These are phyloP conservation scores for Kwoniella bestiolae DNA, from an alignment of 768 basidiomycete genomes.

Conservation along the genomic window DNA sequence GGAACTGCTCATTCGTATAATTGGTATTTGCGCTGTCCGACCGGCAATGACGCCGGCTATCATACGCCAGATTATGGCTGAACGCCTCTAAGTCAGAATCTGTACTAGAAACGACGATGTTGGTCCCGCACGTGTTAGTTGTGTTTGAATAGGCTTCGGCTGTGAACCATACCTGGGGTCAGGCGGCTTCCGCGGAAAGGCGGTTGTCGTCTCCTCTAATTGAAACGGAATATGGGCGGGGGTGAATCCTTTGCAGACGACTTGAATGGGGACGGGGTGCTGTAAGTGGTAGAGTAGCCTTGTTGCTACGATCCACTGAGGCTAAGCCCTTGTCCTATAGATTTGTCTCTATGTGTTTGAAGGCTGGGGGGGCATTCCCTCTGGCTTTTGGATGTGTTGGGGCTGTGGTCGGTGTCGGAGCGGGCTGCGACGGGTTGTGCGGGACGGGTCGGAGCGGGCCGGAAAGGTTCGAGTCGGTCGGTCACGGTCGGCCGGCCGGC, in stretches of 20 bases:
- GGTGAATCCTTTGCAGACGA: slow-evolving; percentile 78
- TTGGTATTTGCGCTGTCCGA: slow-evolving; percentile 71
- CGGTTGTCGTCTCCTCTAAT: slow-evolving; percentile 63
- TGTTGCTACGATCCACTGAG: slow-evolving; percentile 78
- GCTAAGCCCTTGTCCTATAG: slow-evolving; percentile 72
- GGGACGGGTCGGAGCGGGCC: neutral
- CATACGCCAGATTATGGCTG: slow-evolving; percentile 83
- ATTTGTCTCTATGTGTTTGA: slow-evolving; percentile 62
- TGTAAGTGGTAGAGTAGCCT: slow-evolving; percentile 79
- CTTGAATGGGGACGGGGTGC: slow-evolving; percentile 74
- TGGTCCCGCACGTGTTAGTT: slow-evolving; percentile 66
- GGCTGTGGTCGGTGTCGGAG: too few relatives aligned
- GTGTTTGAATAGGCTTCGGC: slow-evolving; percentile 71
- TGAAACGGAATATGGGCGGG: slow-evolving; percentile 70
- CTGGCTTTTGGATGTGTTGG: neutral
- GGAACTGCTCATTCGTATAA: slow-evolving; percentile 81
- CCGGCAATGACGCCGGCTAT: slow-evolving; percentile 72
- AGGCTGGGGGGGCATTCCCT: slow-evolving; percentile 13
- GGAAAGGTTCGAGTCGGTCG: neutral
- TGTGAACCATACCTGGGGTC: slow-evolving; percentile 68
- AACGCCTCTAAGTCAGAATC: slow-evolving; percentile 83
- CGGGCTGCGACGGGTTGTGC: neutral
- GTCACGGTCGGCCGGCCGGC: neutral
- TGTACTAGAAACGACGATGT: slow-evolving; percentile 75
- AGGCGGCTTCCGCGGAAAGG: slow-evolving; percentile 62